A percentile compares a stretch with the other conserved stretches of the same genome.
phyloP scores from a whole-genome alignment of 2,329 filamentous ascomycete genomes.

The Delphinella strobiligena region DNA sequence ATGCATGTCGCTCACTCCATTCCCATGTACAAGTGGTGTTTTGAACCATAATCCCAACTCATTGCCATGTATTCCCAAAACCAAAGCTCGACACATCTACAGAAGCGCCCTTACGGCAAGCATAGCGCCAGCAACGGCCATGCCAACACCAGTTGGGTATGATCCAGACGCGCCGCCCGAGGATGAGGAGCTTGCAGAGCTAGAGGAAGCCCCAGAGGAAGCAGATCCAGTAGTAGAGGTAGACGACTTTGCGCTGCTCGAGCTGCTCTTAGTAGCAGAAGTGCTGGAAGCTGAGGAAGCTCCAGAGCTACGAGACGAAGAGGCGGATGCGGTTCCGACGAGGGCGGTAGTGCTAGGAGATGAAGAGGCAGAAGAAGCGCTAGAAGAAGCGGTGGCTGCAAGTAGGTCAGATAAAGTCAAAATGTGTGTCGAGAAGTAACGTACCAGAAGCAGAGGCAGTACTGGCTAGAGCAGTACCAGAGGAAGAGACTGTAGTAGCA shows the following conservation, averaged over 20 bases:
- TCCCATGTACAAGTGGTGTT: too few species aligned
- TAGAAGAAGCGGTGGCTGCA: conserved; percentile 2
- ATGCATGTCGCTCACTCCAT: too few species aligned
- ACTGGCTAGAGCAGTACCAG: not conserved
- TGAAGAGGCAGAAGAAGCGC: conserved; percentile 1
- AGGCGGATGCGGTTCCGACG: conserved; percentile 1
- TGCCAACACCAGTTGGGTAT: not conserved
- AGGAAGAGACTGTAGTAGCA: conserved; percentile 1
- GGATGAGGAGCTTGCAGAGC: not conserved
- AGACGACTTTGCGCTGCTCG: conserved; percentile 4
- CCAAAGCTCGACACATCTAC: too few species aligned
- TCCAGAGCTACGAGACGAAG: not conserved
- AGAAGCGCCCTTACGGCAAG: not conserved
- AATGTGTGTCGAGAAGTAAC: conserved; percentile 1
- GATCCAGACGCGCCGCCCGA: too few species aligned
- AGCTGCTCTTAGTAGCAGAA: conserved; percentile 2
- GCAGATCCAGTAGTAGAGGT: not conserved
- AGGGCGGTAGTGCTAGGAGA: not conserved
- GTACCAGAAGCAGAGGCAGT: not conserved
- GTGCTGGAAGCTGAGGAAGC: conserved; percentile 3
- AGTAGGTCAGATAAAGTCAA: not conserved
- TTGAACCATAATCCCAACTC: too few species aligned
- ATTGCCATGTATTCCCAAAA: too few species aligned
- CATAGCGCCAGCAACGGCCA: not conserved
- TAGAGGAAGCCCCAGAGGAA: conserved; percentile 1